Evolutionary conservation across 768 basidiomycete species (phyloP).

Genomic region (Suillus occidentalis): DNA sequence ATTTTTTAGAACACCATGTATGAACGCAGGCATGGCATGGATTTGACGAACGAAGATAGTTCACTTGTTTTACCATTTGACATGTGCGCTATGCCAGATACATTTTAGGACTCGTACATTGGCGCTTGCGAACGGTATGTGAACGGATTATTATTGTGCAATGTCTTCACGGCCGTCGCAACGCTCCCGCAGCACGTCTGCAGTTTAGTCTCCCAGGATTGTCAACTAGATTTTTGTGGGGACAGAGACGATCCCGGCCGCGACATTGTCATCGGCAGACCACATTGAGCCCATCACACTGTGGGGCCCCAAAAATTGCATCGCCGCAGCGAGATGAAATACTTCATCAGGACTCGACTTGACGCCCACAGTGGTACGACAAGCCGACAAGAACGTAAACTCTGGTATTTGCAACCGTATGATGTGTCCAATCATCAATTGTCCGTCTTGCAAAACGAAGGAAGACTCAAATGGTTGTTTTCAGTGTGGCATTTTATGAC

Average conservation of each 20-base stretch:
- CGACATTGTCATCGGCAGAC: background rate
- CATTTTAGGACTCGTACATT: too few species aligned
- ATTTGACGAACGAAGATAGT: background rate
- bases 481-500: background rate
- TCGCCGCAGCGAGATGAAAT: background rate
- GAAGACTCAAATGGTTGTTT: background rate
- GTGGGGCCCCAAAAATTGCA: background rate
- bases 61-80: background rate
- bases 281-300: background rate
- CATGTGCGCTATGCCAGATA: background rate
- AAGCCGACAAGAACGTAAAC: background rate
- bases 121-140: too few species aligned
- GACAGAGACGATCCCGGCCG: background rate
- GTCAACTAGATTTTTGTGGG: background rate
- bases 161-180: background rate
- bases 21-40: background rate
- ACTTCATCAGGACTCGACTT: background rate
- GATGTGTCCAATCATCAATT: background rate
- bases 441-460: background rate
- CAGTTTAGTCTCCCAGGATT: background rate
- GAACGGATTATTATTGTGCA: too few species aligned
- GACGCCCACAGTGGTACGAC: background rate
- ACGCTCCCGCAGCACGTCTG: background rate
- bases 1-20: background rate
- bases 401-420: background rate